These are phyloP conservation scores for Cordyceps javanica DNA, from an alignment of 2,329 filamentous ascomycete genomes.

Conservation along the genomic window DNA sequence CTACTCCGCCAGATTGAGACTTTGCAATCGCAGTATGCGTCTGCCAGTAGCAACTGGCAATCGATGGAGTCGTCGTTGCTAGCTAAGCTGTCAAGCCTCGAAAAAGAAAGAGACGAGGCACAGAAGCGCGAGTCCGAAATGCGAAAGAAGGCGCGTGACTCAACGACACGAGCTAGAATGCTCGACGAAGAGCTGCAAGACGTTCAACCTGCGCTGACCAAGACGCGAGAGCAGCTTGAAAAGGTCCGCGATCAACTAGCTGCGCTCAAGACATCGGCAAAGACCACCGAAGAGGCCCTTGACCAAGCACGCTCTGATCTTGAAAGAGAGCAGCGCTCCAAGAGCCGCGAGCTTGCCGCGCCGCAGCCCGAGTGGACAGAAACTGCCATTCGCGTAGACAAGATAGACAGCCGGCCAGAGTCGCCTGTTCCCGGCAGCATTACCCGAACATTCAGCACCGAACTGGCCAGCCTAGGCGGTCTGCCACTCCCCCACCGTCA, in stretches of 20 bases:
- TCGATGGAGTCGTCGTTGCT: constrained; percentile 85
- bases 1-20: constrained; percentile 91
- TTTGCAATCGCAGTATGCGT: constrained; percentile 87
- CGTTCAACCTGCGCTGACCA: constrained; percentile 56
- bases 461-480: constrained; percentile 39
- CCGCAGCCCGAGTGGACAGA: constrained; percentile 45
- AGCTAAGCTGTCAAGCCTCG: constrained; percentile 67
- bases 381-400: constrained; percentile 38
- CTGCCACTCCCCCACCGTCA: constrained; percentile 24
- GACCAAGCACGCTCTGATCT: constrained; percentile 46
- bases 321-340: constrained; percentile 39
- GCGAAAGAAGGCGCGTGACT: constrained; percentile 81
- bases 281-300: constrained; percentile 60
- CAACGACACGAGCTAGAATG: constrained; percentile 58
- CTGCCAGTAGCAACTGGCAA: constrained; percentile 96
- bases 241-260: constrained; percentile 54
- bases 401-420: constrained; percentile 41
- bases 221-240: constrained; percentile 57
- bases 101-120: constrained; percentile 87
- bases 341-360: constrained; percentile 26
- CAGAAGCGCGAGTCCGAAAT: constrained; percentile 78
- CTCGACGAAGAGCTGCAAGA: constrained; percentile 80
- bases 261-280: constrained; percentile 56
- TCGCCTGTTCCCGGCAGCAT: constrained; percentile 45
- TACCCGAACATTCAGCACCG: constrained; percentile 48